Percentiles rank a stretch among this genome's conserved stretches.
Conservation (phyloP, 257 asterid species). For the Scutellaria barbata region DNA sequence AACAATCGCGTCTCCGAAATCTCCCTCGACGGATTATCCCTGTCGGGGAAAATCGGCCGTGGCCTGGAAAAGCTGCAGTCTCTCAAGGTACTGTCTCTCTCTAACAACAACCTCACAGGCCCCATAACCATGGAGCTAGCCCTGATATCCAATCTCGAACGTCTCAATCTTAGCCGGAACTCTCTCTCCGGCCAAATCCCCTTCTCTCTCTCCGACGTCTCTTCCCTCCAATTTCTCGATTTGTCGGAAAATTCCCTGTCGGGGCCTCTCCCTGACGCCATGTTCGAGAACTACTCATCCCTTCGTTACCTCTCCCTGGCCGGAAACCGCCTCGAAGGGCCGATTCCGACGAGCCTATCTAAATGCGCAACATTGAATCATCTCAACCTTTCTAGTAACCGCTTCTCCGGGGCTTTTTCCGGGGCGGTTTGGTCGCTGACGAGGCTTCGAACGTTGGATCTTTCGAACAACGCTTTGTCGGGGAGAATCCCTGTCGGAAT, state of each 20-base stretch:
- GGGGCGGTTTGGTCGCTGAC: slow-evolving; percentile 51
- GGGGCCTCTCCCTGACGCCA: slow-evolving; percentile 58
- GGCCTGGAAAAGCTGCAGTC: slow-evolving; percentile 72
- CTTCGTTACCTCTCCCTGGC: slow-evolving; percentile 66
- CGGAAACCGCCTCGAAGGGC: slow-evolving; percentile 63
- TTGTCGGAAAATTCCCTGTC: slow-evolving; percentile 66
- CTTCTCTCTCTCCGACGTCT: slow-evolving; percentile 41
- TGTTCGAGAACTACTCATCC: slow-evolving; percentile 48
- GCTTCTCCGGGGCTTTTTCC: slow-evolving; percentile 64
- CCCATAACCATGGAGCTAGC: slow-evolving; percentile 52
- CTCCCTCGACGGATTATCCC: slow-evolving; percentile 56
- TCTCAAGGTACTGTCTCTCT: slow-evolving; percentile 64
- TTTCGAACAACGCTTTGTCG: slow-evolving; percentile 65
- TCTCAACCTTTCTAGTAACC: slow-evolving; percentile 66
- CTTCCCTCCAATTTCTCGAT: slow-evolving; percentile 73
- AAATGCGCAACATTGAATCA: slow-evolving; percentile 63
- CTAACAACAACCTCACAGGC: slow-evolving; percentile 76
- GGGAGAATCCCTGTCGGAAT: slow-evolving; percentile 63
- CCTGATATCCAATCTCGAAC: slow-evolving; percentile 51
- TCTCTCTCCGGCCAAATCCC: slow-evolving; percentile 64
- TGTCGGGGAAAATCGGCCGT: slow-evolving; percentile 80
- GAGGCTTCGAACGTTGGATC: slow-evolving; percentile 77
- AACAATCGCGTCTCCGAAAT: slow-evolving; percentile 63
- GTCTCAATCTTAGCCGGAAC: slow-evolving; percentile 71
- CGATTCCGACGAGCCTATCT: slow-evolving; percentile 52